Conservation (phyloP, 371 early-diverging fungal genomes). For the Rhizopus arrhizus region DNA sequence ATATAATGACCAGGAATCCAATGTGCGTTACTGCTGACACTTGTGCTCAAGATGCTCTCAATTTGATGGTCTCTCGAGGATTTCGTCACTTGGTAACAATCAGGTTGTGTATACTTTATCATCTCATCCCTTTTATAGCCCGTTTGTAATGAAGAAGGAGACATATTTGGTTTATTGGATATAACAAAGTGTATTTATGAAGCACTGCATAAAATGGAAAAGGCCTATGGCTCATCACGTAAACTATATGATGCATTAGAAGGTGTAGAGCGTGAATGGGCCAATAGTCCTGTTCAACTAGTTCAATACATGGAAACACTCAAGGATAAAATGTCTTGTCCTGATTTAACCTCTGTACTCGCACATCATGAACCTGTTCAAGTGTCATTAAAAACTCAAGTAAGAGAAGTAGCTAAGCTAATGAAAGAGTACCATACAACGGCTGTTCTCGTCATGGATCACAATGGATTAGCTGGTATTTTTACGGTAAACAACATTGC, state of each 20-base stretch:
- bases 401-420: slow-evolving; percentile 87
- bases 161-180: slow-evolving; percentile 93
- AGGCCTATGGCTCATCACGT: slow-evolving; percentile 84
- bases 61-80: slow-evolving; percentile 93
- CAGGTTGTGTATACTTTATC: background rate
- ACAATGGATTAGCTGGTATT: slow-evolving; percentile 86
- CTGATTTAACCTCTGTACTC: slow-evolving; percentile 83
- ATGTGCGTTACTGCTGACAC: slow-evolving; percentile 84
- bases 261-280: slow-evolving; percentile 86
- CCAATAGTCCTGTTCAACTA: slow-evolving; percentile 57
- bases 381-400: slow-evolving; percentile 78
- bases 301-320: slow-evolving; percentile 78
- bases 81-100: slow-evolving; percentile 89
- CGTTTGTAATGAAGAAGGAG: slow-evolving; percentile 83
- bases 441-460: slow-evolving; percentile 89
- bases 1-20: slow-evolving; percentile 92
- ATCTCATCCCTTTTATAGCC: slow-evolving; percentile 47
- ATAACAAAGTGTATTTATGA: slow-evolving; percentile 96
- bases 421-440: slow-evolving; percentile 91
- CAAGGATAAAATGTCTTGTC: slow-evolving; percentile 86
- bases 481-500: slow-evolving; percentile 76
- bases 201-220: slow-evolving; percentile 89
- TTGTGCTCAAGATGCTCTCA: slow-evolving; percentile 88
- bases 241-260: slow-evolving; percentile 90
- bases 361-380: slow-evolving; percentile 73